Conservation (phyloP, 129 eudicot species). For the Chrysanthemum makinoi region DNA sequence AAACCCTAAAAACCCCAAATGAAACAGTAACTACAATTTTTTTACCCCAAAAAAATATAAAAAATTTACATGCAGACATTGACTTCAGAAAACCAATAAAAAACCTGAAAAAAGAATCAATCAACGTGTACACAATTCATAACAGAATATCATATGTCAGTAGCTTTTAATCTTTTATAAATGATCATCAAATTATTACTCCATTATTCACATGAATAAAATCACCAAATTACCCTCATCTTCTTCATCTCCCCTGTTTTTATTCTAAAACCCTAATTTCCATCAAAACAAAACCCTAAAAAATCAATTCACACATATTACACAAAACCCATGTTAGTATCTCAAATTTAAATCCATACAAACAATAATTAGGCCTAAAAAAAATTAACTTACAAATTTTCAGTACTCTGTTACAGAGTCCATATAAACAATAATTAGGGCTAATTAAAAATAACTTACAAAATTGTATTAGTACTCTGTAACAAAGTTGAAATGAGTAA, state of each 20-base stretch:
- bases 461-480: background rate
- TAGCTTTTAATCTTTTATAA: constrained; percentile 29
- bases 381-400: background rate
- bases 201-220: constrained; percentile 18
- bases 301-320: background rate
- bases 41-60: background rate
- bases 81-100: constrained; percentile 37
- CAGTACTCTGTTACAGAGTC: constrained; percentile 15
- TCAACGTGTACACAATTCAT: constrained; percentile 47
- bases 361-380: constrained; percentile 7
- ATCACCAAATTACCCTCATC: constrained; percentile 62
- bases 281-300: background rate
- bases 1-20: constrained; percentile 20
- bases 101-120: constrained; percentile 37
- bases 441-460: no score
- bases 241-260: constrained; percentile 11
- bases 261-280: constrained; percentile 27
- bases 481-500: no score
- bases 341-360: no score
- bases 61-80: constrained; percentile 18
- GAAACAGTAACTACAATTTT: constrained; percentile 19
- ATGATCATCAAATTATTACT: constrained; percentile 27
- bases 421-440: constrained; percentile 13
- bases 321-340: background rate
- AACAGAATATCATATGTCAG: constrained; percentile 46